Evolutionary conservation across 371 early-diverging fungal species (phyloP), one percentile per base, ranked within the genome.

Genomic region (Mucor indicus): DNA sequence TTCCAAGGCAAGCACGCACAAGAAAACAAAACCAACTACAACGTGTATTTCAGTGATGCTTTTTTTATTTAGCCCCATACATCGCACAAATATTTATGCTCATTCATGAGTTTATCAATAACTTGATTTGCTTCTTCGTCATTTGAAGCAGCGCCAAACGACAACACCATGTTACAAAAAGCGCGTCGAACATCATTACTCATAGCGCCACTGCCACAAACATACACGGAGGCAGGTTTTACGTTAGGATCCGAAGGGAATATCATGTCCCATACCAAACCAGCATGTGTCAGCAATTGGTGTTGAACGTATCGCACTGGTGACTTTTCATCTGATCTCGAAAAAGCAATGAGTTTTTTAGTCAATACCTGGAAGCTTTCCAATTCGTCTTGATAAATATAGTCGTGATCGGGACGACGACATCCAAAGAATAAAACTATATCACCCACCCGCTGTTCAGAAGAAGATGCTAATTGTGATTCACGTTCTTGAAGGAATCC

Each of bases 401-500:
- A 86, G 58, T 98, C 98, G 30, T 69, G 71, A 9, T 78, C 62
- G 1, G 40, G 51, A 48, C 81, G 74, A 44, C 98, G 83, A 55
- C 85, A 90, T 11, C 96, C 96, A 65, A 90, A 87, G 72, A 94
- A 88, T 31, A 96, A 57, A 6, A 72, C 59, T 37, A 48, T 33
- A 1, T 56, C 32, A 16, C 60, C 72, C 10, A 59, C 57, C n/a
- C n/a, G n/a, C 1, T 45, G 48, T 10, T 62, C 55, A 20, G 23
- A 44, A 30, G 27, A 63, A 15, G 10, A 4, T n/a, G n/a, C n/a
- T n/a, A n/a, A n/a, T n/a, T n/a, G n/a, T n/a, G n/a, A n/a, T n/a
- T n/a, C n/a, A n/a, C n/a, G n/a, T 32, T 67, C 71, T 57, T 70
- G 63, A 21, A 96, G 45, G 48, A 96, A 84, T 29, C 91, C 78